Conservation (phyloP, 1,284 basidiomycete genomes). For the Ganoderma lingzhi region DNA sequence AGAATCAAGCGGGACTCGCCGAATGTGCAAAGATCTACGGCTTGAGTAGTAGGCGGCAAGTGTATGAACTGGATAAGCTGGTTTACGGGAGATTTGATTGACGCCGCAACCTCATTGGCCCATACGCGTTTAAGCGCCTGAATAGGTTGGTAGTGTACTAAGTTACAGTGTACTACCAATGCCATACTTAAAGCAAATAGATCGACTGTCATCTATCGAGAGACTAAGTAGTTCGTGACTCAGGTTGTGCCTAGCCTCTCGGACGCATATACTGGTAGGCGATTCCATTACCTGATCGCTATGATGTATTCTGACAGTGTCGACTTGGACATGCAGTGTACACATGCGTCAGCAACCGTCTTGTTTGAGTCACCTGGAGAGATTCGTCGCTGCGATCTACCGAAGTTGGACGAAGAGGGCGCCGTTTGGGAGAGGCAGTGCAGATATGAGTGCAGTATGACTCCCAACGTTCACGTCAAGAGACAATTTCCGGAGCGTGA, state of each 20-base stretch:
- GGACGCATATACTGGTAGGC: not conserved
- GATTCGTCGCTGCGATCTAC: not conserved
- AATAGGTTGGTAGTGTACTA: too few relatives aligned
- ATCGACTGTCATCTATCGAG: too few relatives aligned
- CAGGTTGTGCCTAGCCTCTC: not conserved
- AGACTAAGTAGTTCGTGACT: not conserved
- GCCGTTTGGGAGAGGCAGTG: not conserved
- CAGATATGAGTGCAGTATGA: not conserved
- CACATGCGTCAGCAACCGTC: not conserved
- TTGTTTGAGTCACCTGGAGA: not conserved
- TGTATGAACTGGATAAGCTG: too few relatives aligned
- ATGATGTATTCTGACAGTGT: not conserved
- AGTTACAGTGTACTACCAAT: too few relatives aligned
- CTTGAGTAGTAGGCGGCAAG: too few relatives aligned
- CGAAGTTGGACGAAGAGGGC: not conserved
- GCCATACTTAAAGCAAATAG: too few relatives aligned
- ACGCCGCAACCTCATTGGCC: too few relatives aligned
- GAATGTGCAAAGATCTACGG: too few relatives aligned
- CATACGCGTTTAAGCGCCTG: too few relatives aligned
- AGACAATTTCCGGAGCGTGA: not conserved
- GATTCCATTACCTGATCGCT: not conserved
- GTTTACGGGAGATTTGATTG: too few relatives aligned
- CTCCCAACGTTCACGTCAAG: not conserved
- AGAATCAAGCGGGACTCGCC: too few relatives aligned
- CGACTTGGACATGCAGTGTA: not conserved